phyloP scores from a whole-genome alignment of 2,329 filamentous ascomycete genomes.

The Fragosphaeria purpurea region DNA sequence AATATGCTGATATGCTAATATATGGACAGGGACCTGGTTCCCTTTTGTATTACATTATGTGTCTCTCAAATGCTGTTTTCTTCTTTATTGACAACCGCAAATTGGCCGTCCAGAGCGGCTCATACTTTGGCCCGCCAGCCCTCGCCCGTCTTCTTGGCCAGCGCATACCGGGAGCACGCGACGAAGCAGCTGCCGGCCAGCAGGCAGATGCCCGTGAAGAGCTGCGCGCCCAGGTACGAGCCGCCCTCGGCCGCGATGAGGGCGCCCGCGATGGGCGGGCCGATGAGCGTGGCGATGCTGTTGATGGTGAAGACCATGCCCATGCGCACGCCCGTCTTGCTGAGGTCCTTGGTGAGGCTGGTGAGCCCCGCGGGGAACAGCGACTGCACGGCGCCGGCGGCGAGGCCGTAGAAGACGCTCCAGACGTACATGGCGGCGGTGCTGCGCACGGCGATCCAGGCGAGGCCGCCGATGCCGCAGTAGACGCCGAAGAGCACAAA shows the following conservation, averaged over 20 bases:
- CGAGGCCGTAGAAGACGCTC: conserved; percentile 53
- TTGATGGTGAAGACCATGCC: conserved; percentile 50
- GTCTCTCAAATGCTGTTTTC: too few species aligned
- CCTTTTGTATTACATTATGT: too few species aligned
- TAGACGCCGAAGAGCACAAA: conserved; percentile 38
- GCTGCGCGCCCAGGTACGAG: conserved; percentile 37
- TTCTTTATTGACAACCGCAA: too few species aligned
- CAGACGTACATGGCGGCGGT: conserved; percentile 49
- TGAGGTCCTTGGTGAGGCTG: conserved; percentile 41
- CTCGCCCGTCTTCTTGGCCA: conserved; percentile 26
- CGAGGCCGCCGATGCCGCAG: conserved; percentile 35
- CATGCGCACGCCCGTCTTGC: conserved; percentile 43
- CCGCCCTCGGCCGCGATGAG: conserved; percentile 33
- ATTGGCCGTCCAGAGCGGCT: too few species aligned
- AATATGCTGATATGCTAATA: too few species aligned
- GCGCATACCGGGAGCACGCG: conserved; percentile 26
- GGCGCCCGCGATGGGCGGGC: conserved; percentile 41
- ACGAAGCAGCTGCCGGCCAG: conserved; percentile 32
- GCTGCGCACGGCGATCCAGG: conserved; percentile 48
- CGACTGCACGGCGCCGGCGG: conserved; percentile 52
- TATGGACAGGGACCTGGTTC: too few species aligned
- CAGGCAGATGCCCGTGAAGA: conserved; percentile 35
- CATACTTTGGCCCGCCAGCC: conserved; percentile 31
- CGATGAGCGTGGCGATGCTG: conserved; percentile 42
- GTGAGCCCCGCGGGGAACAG: conserved; percentile 55